Evolutionary conservation across 164 flowering plant species (phyloP), one percentile per base, ranked within the genome.

Genomic region (Euptelea pleiosperma): DNA sequence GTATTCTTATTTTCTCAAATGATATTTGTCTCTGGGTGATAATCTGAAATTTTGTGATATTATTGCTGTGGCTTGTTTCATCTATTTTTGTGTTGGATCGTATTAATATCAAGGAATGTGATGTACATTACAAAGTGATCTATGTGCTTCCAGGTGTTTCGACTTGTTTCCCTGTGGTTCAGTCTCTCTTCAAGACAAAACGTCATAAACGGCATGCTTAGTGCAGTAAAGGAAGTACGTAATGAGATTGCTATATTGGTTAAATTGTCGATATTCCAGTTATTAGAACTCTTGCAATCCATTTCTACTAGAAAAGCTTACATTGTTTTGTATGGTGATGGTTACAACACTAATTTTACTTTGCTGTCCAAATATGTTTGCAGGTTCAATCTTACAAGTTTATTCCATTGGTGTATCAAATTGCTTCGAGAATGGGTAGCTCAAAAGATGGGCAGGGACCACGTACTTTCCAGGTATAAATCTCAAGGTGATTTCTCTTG

Each of bases 341-440:
- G 15, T 2, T 47, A 12, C 40, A 21, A 19, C 10, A 39, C 12
- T 28, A 48, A n/a, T 26, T 39, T 21, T 57, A 3, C 21, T 46
- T 22, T 60, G 22, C 39, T 58, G 28, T 26, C n/a, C 2, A 26
- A 49, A 36, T 31, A 22, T 48, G 31, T 26, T 58, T 65, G 47
- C 77, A 93, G 99, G 95, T 90, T 63, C 96, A 86, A 48, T 88
- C 99, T 39, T 86, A 86, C 78, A 93, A 93, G 69, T 93, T 93
- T 65, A 70, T 93, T 49, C 94, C 90, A 24, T 67, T 93, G 48
- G 83, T 88, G 4, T 93, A 93, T 72, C 99, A 93, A 82, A 93
- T 93, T 77, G 99, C 99, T 43, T 93, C 99, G 49, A 77, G 97
- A 70, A 75, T 93, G 81, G 96, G 98, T 28, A 67, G 84, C 78